Conservation (phyloP, 2,329 filamentous ascomycete genomes). For the Teratosphaeria viscida region DNA sequence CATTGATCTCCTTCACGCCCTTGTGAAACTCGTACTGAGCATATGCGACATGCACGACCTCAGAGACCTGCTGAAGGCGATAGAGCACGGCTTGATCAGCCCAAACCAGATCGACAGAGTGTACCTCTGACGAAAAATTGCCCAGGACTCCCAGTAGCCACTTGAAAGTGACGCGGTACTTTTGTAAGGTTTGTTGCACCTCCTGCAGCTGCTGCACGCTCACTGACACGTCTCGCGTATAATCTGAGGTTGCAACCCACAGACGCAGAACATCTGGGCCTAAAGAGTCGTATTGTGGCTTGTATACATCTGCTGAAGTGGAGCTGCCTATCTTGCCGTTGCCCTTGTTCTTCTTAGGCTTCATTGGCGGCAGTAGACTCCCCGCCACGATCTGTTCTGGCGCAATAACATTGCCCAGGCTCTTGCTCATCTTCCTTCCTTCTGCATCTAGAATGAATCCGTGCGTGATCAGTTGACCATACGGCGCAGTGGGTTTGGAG, state of each 20-base stretch:
- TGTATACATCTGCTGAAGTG: slow-evolving; percentile 20
- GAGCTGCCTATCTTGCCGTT: slow-evolving; percentile 29
- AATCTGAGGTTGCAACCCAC: slow-evolving; percentile 88
- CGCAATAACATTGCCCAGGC: slow-evolving; percentile 75
- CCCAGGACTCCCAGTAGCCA: slow-evolving; percentile 66
- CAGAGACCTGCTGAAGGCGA: slow-evolving; percentile 58
- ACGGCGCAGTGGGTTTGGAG: slow-evolving; percentile 45
- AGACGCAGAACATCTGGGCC: slow-evolving; percentile 80
- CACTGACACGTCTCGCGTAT: slow-evolving; percentile 76
- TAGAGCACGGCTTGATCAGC: slow-evolving; percentile 64
- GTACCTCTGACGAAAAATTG: slow-evolving; percentile 13
- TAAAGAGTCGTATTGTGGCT: slow-evolving; percentile 34
- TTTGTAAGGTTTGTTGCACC: slow-evolving; percentile 66
- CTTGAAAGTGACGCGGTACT: slow-evolving; percentile 82
- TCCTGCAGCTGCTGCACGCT: slow-evolving; percentile 66
- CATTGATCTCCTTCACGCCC: slow-evolving; percentile 61
- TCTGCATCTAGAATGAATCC: slow-evolving; percentile 83
- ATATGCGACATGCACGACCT: slow-evolving; percentile 55
- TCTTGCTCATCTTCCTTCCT: slow-evolving; percentile 99
- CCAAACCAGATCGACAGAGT: slow-evolving; percentile 23
- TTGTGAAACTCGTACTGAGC: slow-evolving; percentile 72
- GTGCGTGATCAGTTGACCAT: slow-evolving; percentile 84
- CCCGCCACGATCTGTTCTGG: slow-evolving; percentile 80
- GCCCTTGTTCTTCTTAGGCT: slow-evolving; percentile 30
- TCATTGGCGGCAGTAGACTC: slow-evolving; percentile 59